These are phyloP conservation scores for Neurospora sp. DNA, from an alignment of 495 filamentous ascomycete genomes.

Conservation along the genomic window DNA sequence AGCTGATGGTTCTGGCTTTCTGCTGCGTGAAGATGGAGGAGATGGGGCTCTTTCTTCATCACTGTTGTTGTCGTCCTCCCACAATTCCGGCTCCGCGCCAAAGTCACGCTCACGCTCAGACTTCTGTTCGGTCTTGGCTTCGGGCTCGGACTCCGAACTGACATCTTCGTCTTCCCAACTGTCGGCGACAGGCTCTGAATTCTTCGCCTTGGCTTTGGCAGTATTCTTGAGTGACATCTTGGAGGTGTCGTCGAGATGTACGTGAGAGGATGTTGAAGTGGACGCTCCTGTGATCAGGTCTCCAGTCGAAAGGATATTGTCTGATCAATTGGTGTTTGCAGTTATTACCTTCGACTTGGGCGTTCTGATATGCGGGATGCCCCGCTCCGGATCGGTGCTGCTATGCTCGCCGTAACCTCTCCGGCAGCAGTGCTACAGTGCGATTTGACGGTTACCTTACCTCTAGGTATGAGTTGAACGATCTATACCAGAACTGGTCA, in stretches of 20 bases:
- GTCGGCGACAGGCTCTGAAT: slow-evolving; percentile 48
- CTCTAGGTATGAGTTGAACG: neutral
- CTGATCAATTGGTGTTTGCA: neutral
- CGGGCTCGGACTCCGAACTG: slow-evolving; percentile 31
- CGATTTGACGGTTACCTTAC: neutral
- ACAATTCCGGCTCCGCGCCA: neutral
- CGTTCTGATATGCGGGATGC: neutral
- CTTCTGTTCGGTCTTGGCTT: slow-evolving; percentile 14
- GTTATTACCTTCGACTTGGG: neutral
- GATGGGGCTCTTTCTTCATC: neutral
- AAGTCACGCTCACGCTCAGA: slow-evolving; percentile 3
- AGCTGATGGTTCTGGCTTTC: neutral
- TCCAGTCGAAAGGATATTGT: neutral
- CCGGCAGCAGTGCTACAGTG: neutral
- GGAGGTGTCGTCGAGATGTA: neutral
- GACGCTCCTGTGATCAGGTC: neutral
- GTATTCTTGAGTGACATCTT: slow-evolving; percentile 28
- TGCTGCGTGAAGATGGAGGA: neutral
- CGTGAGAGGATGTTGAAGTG: neutral
- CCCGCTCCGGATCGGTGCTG: neutral
- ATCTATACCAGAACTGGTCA: neutral
- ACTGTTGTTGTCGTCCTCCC: neutral
- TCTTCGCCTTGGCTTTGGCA: slow-evolving; percentile 20
- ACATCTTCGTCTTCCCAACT: slow-evolving; percentile 77
- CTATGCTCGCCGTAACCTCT: neutral